These are phyloP conservation scores for carrot (Daucus carota) DNA, from an alignment of 129 eudicot species.

Conservation along the genomic window DH1_v3.0 NC_030382.2:28914501-28915000, in stretches of 20 bases:
- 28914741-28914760: too few relatives aligned
- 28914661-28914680: too few relatives aligned
- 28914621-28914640: too few relatives aligned
- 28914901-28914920: neutral
- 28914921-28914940: neutral
- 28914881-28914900: neutral
- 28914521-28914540: neutral
- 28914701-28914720: too few relatives aligned
- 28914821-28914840: neutral
- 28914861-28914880: neutral
- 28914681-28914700: too few relatives aligned
- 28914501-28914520: neutral
- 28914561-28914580: too few relatives aligned
- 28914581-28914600: too few relatives aligned
- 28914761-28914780: too few relatives aligned
- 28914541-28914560: neutral
- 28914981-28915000: neutral
- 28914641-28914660: too few relatives aligned
- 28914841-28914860: neutral
- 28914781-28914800: neutral
- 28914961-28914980: too few relatives aligned
- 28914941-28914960: neutral
- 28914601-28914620: too few relatives aligned
- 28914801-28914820: neutral
- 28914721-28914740: too few relatives aligned